Base-by-base conservation (phyloP, 31 red algal genomes). In the Odonthalia washingtoniensis region DNA sequence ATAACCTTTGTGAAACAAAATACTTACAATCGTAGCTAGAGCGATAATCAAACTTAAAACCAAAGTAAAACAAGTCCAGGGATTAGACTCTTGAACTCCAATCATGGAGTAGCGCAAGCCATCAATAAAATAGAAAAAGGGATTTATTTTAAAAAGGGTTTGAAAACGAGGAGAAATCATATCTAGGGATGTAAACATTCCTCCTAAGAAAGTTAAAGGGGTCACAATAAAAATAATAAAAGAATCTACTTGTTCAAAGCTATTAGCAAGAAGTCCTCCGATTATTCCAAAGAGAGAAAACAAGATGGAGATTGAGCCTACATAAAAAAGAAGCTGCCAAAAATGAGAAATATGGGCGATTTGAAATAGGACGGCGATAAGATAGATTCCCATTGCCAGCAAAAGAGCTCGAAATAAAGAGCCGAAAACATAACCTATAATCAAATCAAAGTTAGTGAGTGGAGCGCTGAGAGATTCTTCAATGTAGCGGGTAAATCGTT, bases 211-310 rank as follows among this genome's bases (percentile, higher is more conserved):
- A 33, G 33, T 67, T 33, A 67, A 35, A 67, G 64, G 64, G 64
- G 64, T 67, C 27, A 67, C 33, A 67, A 67, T 35, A 67, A 67
- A 67, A 33, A 35, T 67, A 30, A 35, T 30, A 35, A 67, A 33
- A 67, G 33, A 33, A 67, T 30, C 27, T 67, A 67, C 33, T 33
- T 67, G 30, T 33, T 67, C 64, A 67, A 67, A 67, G 33, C 64
- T 67, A 33, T 67, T 67, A 33, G 64, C 64, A 67, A 33, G 33
- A 30, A 67, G 64, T 33, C 64, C 64, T 33, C 33, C 33, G 33
- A 67, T 33, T 33, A 67, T 30, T 67, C 64, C 64, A 33, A 67
- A 67, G 33, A 67, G 64, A 67, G 64, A 67, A 35, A 67, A 67
- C 27, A 67, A 35, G 30, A 67, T 30, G 27, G 64, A 67, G 27